These are phyloP conservation scores for Discostella pseudostelligera DNA, from an alignment of 108 stramenopile genomes.

Conservation along the genomic window DNA sequence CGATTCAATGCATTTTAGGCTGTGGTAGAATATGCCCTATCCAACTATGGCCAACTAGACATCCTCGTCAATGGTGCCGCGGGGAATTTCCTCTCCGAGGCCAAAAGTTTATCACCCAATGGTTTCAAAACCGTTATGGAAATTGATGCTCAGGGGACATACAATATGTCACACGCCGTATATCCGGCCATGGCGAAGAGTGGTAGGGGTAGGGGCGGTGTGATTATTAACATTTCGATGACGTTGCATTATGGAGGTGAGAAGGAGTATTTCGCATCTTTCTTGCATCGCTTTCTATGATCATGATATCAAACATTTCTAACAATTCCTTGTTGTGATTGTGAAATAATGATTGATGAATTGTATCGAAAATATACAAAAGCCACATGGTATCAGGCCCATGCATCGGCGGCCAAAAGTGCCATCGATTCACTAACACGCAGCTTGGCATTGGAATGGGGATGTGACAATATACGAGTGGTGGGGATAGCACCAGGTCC, in stretches of 20 bases:
- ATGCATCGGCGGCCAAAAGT: conserved; percentile 91
- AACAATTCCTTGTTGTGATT: too few relatives aligned
- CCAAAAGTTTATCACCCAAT: conserved; percentile 80
- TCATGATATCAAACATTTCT: too few relatives aligned
- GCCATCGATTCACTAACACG: conserved; percentile 91
- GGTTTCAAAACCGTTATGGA: conserved; percentile 93
- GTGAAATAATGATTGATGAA: too few relatives aligned
- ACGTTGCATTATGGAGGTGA: conserved; percentile 78
- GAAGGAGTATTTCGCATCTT: too few relatives aligned
- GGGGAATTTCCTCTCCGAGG: conserved; percentile 90
- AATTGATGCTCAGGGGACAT: conserved; percentile 90
- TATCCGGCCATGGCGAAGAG: conserved; percentile 60
- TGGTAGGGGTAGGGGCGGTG: conserved; percentile 41
- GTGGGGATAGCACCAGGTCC: conserved; percentile 94
- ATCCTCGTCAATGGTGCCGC: conserved; percentile 90
- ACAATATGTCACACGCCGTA: conserved; percentile 88
- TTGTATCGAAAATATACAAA: too few relatives aligned
- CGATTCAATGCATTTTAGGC: too few relatives aligned
- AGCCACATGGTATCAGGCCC: conserved; percentile 91
- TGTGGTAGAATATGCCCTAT: conserved; percentile 56
- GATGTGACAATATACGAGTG: conserved; percentile 80
- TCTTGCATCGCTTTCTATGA: not conserved
- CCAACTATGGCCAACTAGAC: conserved; percentile 69
- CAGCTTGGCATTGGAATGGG: conserved; percentile 93
- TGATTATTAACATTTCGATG: conserved; percentile 90